Base-by-base conservation (phyloP, 2,329 filamentous ascomycete genomes). In the Claviceps capensis region DNA sequence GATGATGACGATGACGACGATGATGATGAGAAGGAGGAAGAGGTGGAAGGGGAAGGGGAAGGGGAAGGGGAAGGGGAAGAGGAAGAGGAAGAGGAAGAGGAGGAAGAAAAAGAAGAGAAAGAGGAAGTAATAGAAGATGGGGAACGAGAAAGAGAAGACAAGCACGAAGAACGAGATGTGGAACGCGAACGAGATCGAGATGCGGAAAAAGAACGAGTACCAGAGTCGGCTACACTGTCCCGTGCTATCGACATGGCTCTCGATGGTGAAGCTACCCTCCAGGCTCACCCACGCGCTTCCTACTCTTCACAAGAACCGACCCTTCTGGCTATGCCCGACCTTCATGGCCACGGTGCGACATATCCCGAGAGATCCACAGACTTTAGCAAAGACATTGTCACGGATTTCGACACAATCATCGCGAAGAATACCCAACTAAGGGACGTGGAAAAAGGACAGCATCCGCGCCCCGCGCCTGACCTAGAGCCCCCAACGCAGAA, bases 1-100 rank as follows among this genome's bases (percentile, higher is more conserved):
- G 63, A 66, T 30, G 65, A 67, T 23, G 66, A 70, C 26, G 64
- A 70, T 14, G 47, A 48, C 4, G 36, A 48, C 17, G 47, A 38
- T 9, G 45, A 38, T 9, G 46, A 16, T 0, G n/a, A 48, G 3
- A 9, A 5, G 11, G 56, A 48, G 5, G 42, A 30, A 7, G 30
- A 11, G 30, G 9, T 4, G 17, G 30, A 11, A 9, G 30, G 4
- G 9, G 30, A 11, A 9, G 57, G 47, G 23, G 23, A 23, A 5
- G 22, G 4, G 3, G 9, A 5, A 11, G 56, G 47, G 5, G 42
- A 30, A 7, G 30, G 4, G 30, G 9, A 4, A 8, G 30, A 11
- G 30, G 30, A 11, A 9, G 30, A 3, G 30, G 45, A 38, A 37
- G 46, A 2, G 2, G n/a, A 40, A 14, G n/a, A 2, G 14, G 55